These are phyloP conservation scores for Chenopodium album DNA, from an alignment of 148 eudicot species.

Conservation along the genomic window DNA sequence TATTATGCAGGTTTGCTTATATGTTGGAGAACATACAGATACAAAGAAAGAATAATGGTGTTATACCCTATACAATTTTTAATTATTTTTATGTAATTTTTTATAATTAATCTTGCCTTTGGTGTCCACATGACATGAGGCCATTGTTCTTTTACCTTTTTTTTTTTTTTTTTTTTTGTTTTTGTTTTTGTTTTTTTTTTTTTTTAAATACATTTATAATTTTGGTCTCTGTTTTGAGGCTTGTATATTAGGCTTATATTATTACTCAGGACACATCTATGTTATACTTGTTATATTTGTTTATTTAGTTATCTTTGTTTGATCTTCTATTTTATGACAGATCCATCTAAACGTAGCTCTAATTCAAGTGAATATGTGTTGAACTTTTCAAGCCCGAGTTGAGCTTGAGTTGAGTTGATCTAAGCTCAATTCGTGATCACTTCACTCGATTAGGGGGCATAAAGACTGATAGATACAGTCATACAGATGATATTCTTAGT, in stretches of 20 bases:
- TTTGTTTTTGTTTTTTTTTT: too few species aligned
- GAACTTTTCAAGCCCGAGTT: too few species aligned
- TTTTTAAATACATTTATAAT: neutral
- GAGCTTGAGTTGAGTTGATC: too few species aligned
- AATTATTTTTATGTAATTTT: slow-evolving; percentile 15
- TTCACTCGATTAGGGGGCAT: too few species aligned
- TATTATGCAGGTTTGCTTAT: slow-evolving; percentile 29
- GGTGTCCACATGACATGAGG: slow-evolving; percentile 11
- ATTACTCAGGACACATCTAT: neutral
- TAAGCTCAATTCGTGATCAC: too few species aligned
- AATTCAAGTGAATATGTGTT: too few species aligned
- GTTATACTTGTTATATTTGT: neutral
- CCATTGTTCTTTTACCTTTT: slow-evolving; percentile 15
- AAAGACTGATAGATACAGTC: too few species aligned
- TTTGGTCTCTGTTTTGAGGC: slow-evolving; percentile 19
- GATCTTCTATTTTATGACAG: too few species aligned
- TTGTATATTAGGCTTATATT: neutral
- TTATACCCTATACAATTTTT: slow-evolving; percentile 18
- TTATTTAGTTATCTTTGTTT: too few species aligned
- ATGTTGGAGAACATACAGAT: slow-evolving; percentile 24
- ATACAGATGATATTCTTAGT: neutral
- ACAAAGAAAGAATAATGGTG: slow-evolving; percentile 27
- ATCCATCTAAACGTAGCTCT: too few species aligned
- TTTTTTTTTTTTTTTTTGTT: neutral
- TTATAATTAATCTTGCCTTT: slow-evolving; percentile 7